Base-by-base conservation (phyloP, 2,329 filamentous ascomycete genomes). In the Epichloe festucae region DNA sequence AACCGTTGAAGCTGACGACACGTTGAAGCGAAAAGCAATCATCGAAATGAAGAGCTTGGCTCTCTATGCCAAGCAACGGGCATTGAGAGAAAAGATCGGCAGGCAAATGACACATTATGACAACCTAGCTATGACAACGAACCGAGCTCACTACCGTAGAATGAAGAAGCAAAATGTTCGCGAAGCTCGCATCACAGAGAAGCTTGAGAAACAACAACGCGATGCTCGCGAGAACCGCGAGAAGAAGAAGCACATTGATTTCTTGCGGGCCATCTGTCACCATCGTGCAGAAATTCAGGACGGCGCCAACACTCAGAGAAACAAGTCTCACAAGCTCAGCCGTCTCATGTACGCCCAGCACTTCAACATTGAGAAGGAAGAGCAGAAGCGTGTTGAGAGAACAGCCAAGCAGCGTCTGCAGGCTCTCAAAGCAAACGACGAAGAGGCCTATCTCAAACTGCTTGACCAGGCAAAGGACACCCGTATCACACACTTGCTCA, bases 331-430 rank as follows among this genome's bases (percentile, higher is more conserved):
- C 67, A 96, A 94, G 71, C 78, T 97, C 49, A 89, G 89, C 58
- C 86, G 88, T 52, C 79, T 90, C 68, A 96, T 97, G 89, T 78
- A 87, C 57, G 72, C 78, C 52, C 90, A 95, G 55, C 93, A 98
- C 68, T 87, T 90, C 70, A 88, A 91, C 66, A 97, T 98, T 66
- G 93, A 98, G 68, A 95, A 95, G 72, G 93, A 98, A 75, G 93
- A 98, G 72, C 91, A 97, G 77, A 97, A 95, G 74, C 87, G 93
- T 56, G 87, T 98, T 58, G 93, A 98, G 73, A 81, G 93, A 57
- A 98, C 91, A 10, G 93, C 93, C 57, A 98, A 98, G 76, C 93
- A 98, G 70, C 93, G 93, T 96, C 83, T 98, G 58, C 91, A 97
- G 70, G 93, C 93, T 55, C 78, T 98, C 67, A 97, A 96, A 73